Percentiles rank a stretch among this genome's conserved stretches.
Evolutionary conservation across 129 eudicot genomes (phyloP).

Genomic region (Ambrosia trifida): DNA sequence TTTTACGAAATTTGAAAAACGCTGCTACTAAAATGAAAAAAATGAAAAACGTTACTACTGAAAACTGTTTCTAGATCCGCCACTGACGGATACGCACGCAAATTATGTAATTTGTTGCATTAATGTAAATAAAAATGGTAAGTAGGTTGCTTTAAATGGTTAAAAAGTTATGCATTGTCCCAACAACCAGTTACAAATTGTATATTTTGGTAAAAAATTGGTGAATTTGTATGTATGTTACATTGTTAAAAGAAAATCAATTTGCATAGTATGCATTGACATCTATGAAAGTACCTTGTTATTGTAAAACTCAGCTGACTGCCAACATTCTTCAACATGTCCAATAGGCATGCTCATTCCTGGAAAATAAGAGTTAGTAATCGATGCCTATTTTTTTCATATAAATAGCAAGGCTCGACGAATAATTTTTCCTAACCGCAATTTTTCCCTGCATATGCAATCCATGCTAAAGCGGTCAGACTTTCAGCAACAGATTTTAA

Average conservation of each 20-base stretch:
- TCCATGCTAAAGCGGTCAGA: constrained; percentile 89
- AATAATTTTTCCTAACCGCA: constrained; percentile 60
- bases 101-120: neutral
- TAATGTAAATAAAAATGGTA: neutral
- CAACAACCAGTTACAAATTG: neutral
- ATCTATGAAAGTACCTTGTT: constrained; percentile 60
- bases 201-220: constrained; percentile 4
- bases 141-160: neutral
- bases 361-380: constrained; percentile 26
- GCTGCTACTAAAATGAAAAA: no score
- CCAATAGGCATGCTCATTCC: constrained; percentile 98
- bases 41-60: no score
- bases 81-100: neutral
- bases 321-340: constrained; percentile 99
- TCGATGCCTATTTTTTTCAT: neutral
- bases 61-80: no score
- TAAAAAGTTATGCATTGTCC: neutral
- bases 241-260: neutral
- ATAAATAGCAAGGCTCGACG: neutral
- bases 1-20: no score
- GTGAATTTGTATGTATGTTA: neutral
- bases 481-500: constrained; percentile 74
- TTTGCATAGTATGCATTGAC: neutral
- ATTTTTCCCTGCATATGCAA: constrained; percentile 84
- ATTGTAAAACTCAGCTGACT: constrained; percentile 88